Evolutionary conservation across 306 rosid species (phyloP), one percentile per base, ranked within the genome.

Genomic region (Lotus japonicus): DNA sequence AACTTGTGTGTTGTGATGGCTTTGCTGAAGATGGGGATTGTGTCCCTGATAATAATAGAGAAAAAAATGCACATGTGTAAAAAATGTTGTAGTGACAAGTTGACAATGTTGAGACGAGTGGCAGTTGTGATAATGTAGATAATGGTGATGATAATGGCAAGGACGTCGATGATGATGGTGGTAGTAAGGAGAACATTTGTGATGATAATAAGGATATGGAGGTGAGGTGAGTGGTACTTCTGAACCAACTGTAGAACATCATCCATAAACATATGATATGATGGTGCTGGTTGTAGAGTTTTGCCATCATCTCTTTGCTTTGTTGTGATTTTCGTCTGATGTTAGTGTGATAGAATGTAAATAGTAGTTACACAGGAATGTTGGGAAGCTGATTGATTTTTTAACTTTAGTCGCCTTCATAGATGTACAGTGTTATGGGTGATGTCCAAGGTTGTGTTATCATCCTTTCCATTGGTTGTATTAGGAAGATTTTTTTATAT

Each of bases 351-450:
- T 75, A 63, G 79, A 50, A 57, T 85, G 95, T 88, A 84, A 66
- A 90, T 88, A 85, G 83, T 85, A 82, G 83, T 82, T 80, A 69
- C 77, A 72, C 38, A 21, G 62, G 71, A 54, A 57, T 71, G 64
- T 68, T 78, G 73, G 64, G 48, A 69, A 71, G 72, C 82, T 79
- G 69, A 64, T 79, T 64, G 53, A 63, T 64, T 76, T 77, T n/a
- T 68, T 23, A 33, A 81, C 13, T 65, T 68, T 65, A 67, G 87
- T 79, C 68, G 75, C 67, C 77, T 74, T 63, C 64, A 48, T 67
- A 70, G 79, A 43, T 90, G 97, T 90, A 88, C 76, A 86, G 84
- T 73, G 74, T 74, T 74, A 79, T 66, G 78, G 65, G 68, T 70
- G 49, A 50, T 10, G 35, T 71, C 21, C 11, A 12, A 50, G 74